phyloP scores from a whole-genome alignment of 768 basidiomycete genomes.

The Polyporus arcularius region DNA sequence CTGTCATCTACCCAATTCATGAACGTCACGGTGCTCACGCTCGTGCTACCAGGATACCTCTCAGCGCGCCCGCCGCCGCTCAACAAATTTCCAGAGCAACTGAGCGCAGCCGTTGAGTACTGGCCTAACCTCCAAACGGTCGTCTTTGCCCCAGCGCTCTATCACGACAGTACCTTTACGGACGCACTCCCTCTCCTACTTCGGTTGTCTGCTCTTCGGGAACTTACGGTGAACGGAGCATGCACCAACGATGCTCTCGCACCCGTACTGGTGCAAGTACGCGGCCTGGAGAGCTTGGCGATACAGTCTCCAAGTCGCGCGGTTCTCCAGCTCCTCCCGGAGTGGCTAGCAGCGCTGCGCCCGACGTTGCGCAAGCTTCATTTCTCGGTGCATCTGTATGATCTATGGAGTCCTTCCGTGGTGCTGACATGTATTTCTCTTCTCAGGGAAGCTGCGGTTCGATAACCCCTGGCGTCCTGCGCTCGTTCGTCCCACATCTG shows the following conservation, averaged over 20 bases:
- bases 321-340: constrained; percentile 26
- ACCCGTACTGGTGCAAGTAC: constrained; percentile 14
- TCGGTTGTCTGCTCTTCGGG: constrained; percentile 8
- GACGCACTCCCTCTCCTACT: constrained; percentile 14
- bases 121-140: constrained; percentile 23
- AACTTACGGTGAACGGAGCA: constrained; percentile 20
- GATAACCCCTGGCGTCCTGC: constrained; percentile 60
- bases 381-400: constrained; percentile 40
- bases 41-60: constrained; percentile 21
- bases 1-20: background rate
- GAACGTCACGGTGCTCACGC: constrained; percentile 30
- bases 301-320: constrained; percentile 24
- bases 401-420: background rate
- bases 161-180: constrained; percentile 13
- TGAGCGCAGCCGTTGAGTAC: constrained; percentile 21
- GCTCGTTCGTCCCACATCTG: constrained; percentile 41
- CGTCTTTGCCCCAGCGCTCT: constrained; percentile 12
- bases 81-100: constrained; percentile 12
- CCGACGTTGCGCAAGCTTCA: constrained; percentile 39
- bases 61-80: constrained; percentile 10
- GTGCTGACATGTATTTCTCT: background rate
- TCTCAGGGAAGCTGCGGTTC: constrained; percentile 61
- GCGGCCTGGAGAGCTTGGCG: constrained; percentile 20
- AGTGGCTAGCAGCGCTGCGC: constrained; percentile 43
- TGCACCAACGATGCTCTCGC: constrained; percentile 11